Conservation (phyloP, 768 basidiomycete genomes). For the Mycena epipterygia region DNA sequence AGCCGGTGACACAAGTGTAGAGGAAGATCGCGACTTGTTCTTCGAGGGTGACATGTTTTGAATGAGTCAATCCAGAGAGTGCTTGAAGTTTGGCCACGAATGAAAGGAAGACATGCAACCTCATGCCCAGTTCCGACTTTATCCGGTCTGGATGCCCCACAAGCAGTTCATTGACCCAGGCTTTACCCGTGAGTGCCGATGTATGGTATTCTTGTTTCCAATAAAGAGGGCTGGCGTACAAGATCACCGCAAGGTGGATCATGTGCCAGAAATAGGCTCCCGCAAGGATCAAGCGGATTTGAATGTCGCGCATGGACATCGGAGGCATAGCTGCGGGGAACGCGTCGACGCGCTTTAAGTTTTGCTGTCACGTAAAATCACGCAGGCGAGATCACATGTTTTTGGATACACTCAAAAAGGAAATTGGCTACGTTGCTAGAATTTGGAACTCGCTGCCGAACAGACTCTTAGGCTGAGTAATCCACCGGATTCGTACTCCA, state of each 20-base stretch:
- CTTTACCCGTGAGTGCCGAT: conserved; percentile 36
- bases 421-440: no score
- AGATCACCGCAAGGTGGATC: not conserved
- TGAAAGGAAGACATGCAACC: conserved; percentile 31
- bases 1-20: conserved; percentile 41
- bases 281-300: not conserved
- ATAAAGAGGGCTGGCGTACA: conserved; percentile 19
- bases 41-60: conserved; percentile 30
- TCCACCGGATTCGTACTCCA: no score
- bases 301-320: not conserved
- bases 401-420: no score
- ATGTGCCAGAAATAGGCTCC: conserved; percentile 1
- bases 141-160: conserved; percentile 40
- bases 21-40: conserved; percentile 46
- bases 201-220: no score
- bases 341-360: not conserved
- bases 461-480: no score
- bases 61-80: not conserved
- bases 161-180: conserved; percentile 40
- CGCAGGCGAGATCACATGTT: no score
- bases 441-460: no score
- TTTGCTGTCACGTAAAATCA: no score
- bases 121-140: conserved; percentile 35
- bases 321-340: not conserved
- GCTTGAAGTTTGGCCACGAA: conserved; percentile 29